Evolutionary conservation across 2,329 filamentous ascomycete species (phyloP), one percentile per base, ranked within the genome.

Genomic region (Rutstroemia sp.): DNA sequence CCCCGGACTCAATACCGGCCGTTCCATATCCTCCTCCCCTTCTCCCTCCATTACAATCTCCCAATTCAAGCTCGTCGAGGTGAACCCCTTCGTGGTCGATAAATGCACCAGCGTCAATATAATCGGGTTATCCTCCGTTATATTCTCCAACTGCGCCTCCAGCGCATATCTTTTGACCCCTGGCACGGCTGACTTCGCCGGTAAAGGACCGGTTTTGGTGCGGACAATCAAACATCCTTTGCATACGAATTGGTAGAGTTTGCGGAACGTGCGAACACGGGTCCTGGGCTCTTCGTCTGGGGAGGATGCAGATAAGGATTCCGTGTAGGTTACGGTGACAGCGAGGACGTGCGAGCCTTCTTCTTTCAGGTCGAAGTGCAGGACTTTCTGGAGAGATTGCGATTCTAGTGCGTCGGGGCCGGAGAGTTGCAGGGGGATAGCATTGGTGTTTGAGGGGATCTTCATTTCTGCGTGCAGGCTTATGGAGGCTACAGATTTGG

Each of bases 241-340:
- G 69, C 92, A 94, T 55, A 95, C 86, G 69, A 99, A 99, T 71
- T 97, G 94, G 71, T 97, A 99, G 59, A 99, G 75, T 74, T 97
- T 97, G 63, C 92, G 79, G 69, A 97, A 97, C 9, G 90, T 95
- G 58, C 94, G 79, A 39, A 88, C 86, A 50, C 90, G 81, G 21
- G 19, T 19, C 14, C 19, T 21, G 18, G 16, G 25, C 50, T 7
- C 46, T 46, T 21, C 21, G 8, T 27, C 21, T 18, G 53, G 38
- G 3, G 83, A 83, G 61, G 79, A 81, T 18, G 80, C 83, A 64
- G 87, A 76, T n/a, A 80, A 81, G 0, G 88, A 91, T 72, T 97
- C 92, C 54, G 91, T 95, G 73, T 97, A 97, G 62, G 87, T 92
- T 58, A 97, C 88, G 54, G 90, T 96, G 59, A 97, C 92, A 6